These are phyloP conservation scores for Gracilaria gracilis DNA, from an alignment of 23 red algal genomes.

Conservation along the genomic window DNA sequence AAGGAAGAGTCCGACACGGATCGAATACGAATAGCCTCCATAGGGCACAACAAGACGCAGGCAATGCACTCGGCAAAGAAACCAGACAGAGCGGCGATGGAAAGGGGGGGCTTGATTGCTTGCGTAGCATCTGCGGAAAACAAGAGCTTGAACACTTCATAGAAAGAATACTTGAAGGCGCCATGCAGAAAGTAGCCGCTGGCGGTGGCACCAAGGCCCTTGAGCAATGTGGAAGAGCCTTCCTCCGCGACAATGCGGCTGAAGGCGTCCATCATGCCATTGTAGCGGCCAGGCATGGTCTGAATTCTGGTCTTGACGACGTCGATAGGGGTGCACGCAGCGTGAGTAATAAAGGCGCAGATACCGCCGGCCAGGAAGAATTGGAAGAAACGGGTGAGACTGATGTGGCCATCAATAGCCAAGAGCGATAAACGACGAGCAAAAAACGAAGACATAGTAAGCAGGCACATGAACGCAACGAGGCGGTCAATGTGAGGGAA, in stretches of 20 bases:
- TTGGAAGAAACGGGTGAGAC: constrained; percentile 68
- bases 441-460: constrained; percentile 21
- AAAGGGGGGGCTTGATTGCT: constrained; percentile 67
- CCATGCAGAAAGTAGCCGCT: constrained; percentile 95
- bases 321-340: constrained; percentile 86
- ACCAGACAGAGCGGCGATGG: constrained; percentile 66
- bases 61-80: constrained; percentile 92
- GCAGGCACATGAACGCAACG: constrained; percentile 9
- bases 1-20: constrained; percentile 86
- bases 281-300: constrained; percentile 75
- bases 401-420: constrained; percentile 33
- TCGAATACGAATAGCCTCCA: constrained; percentile 97
- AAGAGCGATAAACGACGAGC: background rate
- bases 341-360: constrained; percentile 92
- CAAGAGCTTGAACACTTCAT: constrained; percentile 87
- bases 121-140: constrained; percentile 25
- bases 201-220: constrained; percentile 95
- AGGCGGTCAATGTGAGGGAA: constrained; percentile 42
- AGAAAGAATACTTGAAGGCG: constrained; percentile 96
- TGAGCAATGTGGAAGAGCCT: constrained; percentile 77
- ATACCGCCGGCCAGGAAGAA: constrained; percentile 92
- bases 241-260: constrained; percentile 80
- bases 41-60: constrained; percentile 81
- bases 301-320: constrained; percentile 93
- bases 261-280: constrained; percentile 50